Evolutionary conservation across 371 early-diverging fungal genomes (phyloP).

Genomic region (Rhizopus sp.): DNA sequence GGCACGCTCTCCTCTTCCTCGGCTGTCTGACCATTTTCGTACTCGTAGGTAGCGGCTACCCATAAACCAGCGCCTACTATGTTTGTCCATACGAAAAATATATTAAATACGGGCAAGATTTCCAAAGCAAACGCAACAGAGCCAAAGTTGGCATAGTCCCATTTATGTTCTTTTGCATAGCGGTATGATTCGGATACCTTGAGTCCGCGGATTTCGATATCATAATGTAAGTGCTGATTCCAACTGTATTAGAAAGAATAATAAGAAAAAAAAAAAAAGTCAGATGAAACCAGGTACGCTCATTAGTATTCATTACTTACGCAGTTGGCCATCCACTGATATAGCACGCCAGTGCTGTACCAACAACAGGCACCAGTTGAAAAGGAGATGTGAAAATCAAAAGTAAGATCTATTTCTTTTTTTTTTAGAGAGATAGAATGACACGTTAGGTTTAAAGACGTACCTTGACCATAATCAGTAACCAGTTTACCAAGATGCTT

Average conservation of each 20-base stretch:
- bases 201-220: constrained; percentile 47
- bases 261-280: neutral
- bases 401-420: constrained; percentile 31
- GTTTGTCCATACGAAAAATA: constrained; percentile 67
- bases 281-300: neutral
- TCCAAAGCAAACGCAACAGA: constrained; percentile 54
- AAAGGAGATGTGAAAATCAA: constrained; percentile 51
- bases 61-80: constrained; percentile 70
- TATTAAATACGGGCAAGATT: constrained; percentile 60
- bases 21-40: neutral
- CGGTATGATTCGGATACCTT: constrained; percentile 29
- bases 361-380: constrained; percentile 51
- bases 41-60: constrained; percentile 54
- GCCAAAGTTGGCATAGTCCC: constrained; percentile 53
- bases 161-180: constrained; percentile 27
- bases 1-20: neutral
- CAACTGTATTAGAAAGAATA: constrained; percentile 19
- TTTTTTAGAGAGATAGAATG: neutral
- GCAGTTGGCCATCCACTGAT: constrained; percentile 46
- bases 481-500: constrained; percentile 26
- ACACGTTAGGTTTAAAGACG: neutral
- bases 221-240: constrained; percentile 45
- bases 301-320: constrained; percentile 21
- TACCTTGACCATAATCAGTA: constrained; percentile 30
- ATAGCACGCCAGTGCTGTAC: constrained; percentile 44